Base-by-base conservation (phyloP, 345 rosid genomes). In the Heritiera littoralis region DNA sequence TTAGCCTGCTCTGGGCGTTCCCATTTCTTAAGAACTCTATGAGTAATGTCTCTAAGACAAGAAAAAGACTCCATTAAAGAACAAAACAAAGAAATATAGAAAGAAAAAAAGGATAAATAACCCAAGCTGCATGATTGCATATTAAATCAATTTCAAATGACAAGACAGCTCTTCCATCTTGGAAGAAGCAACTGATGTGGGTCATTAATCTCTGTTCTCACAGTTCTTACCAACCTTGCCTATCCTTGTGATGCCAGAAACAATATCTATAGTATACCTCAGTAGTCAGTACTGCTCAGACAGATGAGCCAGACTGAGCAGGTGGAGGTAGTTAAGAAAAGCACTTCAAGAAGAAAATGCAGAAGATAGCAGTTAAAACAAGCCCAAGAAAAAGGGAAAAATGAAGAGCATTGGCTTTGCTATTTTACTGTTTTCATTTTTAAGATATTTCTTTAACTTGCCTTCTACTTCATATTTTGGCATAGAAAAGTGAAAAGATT, bases 181-280 rank as follows among this genome's bases (percentile, higher is more conserved):
- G 58, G 73, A 76, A 49, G 38, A 49, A 63, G 51, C n/a, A n/a
- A 48, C 32, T 58, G 66, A 71, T 74, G 60, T 77, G 71, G 69
- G 45, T 58, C 66, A 75, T 66, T 81, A 74, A 68, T 64, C 56
- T 51, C 58, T 49, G 11, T 66, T 20, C 51, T 20, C 56, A 59
- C 66, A 51, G 56, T 41, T 83, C 69, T 54, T 61, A 79, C 82
- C 73, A 79, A 69, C 73, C 35, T 35, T 52, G 55, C 67, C 73
- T 20, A 23, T 13, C 41, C 14, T 38, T 46, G 0, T 56, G 18
- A 23, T 12, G n/a, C 59, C 71, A 3, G 49, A 49, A 28, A 66
- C 35, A 54, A 49, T 6, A 8, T 66, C 72, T 32, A 7, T 54
- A 52, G 51, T 59, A 66, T 56, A 5, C 40, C 56, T 48, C 30